These are phyloP conservation scores for Xylaria digitata DNA, from an alignment of 2,329 filamentous ascomycete species.

Conservation along the genomic window DNA sequence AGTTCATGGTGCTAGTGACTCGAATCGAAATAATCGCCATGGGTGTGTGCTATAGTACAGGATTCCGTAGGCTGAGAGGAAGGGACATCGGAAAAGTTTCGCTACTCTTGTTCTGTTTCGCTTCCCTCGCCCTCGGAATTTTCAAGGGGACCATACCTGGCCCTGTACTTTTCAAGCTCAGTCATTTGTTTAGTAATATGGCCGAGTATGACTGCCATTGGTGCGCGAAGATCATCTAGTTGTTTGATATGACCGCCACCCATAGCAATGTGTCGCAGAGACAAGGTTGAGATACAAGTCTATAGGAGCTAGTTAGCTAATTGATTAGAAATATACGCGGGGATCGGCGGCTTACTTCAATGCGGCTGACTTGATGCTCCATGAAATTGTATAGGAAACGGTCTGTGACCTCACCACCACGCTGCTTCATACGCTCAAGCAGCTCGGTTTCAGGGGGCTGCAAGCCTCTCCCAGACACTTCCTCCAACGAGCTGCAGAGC, in stretches of 20 bases:
- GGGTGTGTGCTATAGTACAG: constrained; percentile 34
- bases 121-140: constrained; percentile 50
- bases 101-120: constrained; percentile 52
- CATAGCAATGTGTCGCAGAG: constrained; percentile 80
- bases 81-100: neutral
- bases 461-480: constrained; percentile 69
- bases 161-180: constrained; percentile 72
- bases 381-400: constrained; percentile 88
- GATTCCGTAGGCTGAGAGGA: constrained; percentile 10
- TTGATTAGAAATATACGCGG: constrained; percentile 14
- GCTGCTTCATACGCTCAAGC: constrained; percentile 73
- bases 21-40: constrained; percentile 20
- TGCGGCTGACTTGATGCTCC: constrained; percentile 93
- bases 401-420: constrained; percentile 89
- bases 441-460: constrained; percentile 86
- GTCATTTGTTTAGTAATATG: constrained; percentile 70
- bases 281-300: constrained; percentile 84
- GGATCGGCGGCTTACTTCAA: constrained; percentile 76
- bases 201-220: constrained; percentile 78
- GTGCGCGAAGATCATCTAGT: constrained; percentile 78
- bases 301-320: constrained; percentile 54
- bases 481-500: constrained; percentile 90
- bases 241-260: constrained; percentile 71
- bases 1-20: constrained; percentile 11
- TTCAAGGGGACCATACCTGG: constrained; percentile 60